phyloP scores from a whole-genome alignment of 2,329 filamentous ascomycete species.

The Xylaria hypoxylon region DNA sequence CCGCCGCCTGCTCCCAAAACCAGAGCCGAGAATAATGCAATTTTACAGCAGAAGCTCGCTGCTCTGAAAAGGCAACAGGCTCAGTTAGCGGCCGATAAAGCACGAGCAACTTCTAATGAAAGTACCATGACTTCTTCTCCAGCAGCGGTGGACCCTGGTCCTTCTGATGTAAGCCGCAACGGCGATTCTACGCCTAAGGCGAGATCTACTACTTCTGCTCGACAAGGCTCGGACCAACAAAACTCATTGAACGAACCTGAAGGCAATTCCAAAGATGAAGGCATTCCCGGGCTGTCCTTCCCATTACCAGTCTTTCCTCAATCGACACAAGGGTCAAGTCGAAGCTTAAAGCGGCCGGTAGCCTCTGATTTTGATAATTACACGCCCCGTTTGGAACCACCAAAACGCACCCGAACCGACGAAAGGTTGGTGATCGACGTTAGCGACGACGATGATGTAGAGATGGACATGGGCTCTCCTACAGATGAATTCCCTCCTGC shows the following conservation, averaged over 20 bases:
- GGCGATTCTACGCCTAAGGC: conserved; percentile 34
- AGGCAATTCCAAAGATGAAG: conserved; percentile 38
- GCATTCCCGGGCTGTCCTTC: conserved; percentile 46
- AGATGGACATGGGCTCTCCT: conserved; percentile 74
- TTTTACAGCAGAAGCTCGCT: conserved; percentile 82
- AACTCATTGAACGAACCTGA: conserved; percentile 36
- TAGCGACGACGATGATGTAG: conserved; percentile 77
- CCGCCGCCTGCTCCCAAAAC: conserved; percentile 63
- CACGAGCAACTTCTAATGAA: conserved; percentile 35
- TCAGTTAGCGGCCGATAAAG: conserved; percentile 46
- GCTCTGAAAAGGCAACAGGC: conserved; percentile 69
- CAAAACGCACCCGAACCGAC: conserved; percentile 68
- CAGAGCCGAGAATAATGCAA: conserved; percentile 71
- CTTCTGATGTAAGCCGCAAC: conserved; percentile 11
- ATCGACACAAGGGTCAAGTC: conserved; percentile 45
- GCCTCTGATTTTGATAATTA: conserved; percentile 78
- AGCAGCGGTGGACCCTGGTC: conserved; percentile 4
- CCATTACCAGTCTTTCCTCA: conserved; percentile 34
- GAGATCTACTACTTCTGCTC: conserved; percentile 6
- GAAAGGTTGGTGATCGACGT: conserved; percentile 81
- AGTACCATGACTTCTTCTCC: conserved; percentile 33
- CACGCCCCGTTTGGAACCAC: conserved; percentile 52
- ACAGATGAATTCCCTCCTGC: conserved; percentile 54
- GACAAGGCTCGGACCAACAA: conserved; percentile 29
- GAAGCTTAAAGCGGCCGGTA: conserved; percentile 67